Base-by-base conservation (phyloP, 306 rosid species). In the Rosa lucieae region DNA sequence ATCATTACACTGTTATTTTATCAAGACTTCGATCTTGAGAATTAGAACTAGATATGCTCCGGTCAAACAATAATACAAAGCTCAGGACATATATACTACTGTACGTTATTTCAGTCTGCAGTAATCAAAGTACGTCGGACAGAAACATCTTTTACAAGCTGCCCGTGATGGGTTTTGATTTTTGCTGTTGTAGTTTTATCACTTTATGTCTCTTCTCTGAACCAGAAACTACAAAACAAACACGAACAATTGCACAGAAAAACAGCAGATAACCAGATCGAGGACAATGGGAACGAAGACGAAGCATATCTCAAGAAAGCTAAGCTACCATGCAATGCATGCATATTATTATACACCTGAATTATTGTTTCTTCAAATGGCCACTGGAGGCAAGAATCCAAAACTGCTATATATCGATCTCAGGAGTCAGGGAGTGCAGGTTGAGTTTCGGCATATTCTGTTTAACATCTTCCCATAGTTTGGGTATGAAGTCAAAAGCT, bases 161-260 rank as follows among this genome's bases (percentile, higher is more conserved):
- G 12, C 58, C 79, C 79, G 79, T 75, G 79, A 75, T 5, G 61
- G 18, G 15, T 26, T 44, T 47, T 62, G n/a, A 23, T 43, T 15
- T 43, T 59, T 74, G 23, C 10, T 42, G 69, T 59, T 58, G 78
- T 59, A 6, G 13, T 35, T 49, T 40, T 26, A 32, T 32, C 37
- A 32, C 37, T 32, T 32, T 32, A 1, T 23, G 40, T 8, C 10
- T 26, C 5, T 3, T 42, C 37, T 18, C 46, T 29, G 32, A 44
- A 75, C 56, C 46, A 8, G 43, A 15, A 58, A 74, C 68, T 13
- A 15, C 23, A 23, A 75, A 61, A 62, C 29, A 29, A 46, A 29
- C 32, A 48, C 4, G 32, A 23, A 39, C 67, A 53, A 55, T 0
- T 15, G 14, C n/a, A 74, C 29, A 21, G 42, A 15, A 42, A 40